Evolutionary conservation across 192 early-diverging fungal genomes (phyloP).

Genomic region (Umbelopsis ramanniana): DNA sequence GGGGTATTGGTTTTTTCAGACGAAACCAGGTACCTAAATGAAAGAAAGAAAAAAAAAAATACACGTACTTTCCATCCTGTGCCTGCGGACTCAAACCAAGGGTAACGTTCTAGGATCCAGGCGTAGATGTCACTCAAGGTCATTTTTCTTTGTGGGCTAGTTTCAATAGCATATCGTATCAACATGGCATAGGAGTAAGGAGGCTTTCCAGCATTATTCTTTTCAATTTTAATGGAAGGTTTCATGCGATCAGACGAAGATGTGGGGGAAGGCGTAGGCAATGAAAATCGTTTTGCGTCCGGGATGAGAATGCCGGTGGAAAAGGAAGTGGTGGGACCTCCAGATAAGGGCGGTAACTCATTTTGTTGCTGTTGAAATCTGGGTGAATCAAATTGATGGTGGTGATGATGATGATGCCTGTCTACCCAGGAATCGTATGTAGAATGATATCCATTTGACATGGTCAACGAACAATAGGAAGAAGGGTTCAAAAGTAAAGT

Average conservation of each 20-base stretch:
- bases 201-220: constrained; percentile 61
- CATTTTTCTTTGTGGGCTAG: constrained; percentile 62
- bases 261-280: constrained; percentile 14
- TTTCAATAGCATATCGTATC: constrained; percentile 78
- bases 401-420: constrained; percentile 17
- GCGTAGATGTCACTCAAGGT: constrained; percentile 83
- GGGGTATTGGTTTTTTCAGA: too few relatives aligned
- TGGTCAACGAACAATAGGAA: not conserved
- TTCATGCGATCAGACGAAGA: constrained; percentile 17
- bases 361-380: constrained; percentile 24
- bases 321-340: constrained; percentile 1
- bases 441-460: constrained; percentile 21
- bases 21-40: not conserved
- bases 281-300: constrained; percentile 21
- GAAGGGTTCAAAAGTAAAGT: not conserved
- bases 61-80: constrained; percentile 57
- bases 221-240: constrained; percentile 26
- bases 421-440: constrained; percentile 22
- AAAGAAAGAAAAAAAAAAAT: not conserved
- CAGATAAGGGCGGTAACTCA: constrained; percentile 23
- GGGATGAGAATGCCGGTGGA: constrained; percentile 19
- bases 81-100: constrained; percentile 74
- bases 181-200: constrained; percentile 80
- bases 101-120: constrained; percentile 74
- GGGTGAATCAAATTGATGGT: constrained; percentile 11